These are phyloP conservation scores for Coemansia javaensis DNA, from an alignment of 192 early-diverging fungal species.

Conservation along the genomic window DNA sequence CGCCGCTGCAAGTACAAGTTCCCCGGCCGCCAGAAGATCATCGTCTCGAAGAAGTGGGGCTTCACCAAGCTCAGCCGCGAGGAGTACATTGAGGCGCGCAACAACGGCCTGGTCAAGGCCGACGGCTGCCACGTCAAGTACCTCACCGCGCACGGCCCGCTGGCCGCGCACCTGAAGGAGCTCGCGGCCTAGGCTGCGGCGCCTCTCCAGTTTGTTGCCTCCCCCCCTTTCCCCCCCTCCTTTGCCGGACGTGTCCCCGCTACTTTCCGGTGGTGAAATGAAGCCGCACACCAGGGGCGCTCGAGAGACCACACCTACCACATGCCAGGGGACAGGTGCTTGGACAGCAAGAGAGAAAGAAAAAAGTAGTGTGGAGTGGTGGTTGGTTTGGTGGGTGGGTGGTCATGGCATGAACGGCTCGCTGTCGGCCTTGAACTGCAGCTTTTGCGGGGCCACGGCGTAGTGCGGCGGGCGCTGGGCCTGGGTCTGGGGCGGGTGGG, in stretches of 20 bases:
- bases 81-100: conserved; percentile 77
- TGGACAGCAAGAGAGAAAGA: conserved; percentile 5
- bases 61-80: conserved; percentile 96
- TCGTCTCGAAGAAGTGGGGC: conserved; percentile 99
- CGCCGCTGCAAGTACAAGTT: conserved; percentile 99
- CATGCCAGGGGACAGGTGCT: background rate
- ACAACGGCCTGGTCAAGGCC: conserved; percentile 72
- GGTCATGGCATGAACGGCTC: conserved; percentile 27
- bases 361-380: conserved; percentile 10
- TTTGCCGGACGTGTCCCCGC: background rate
- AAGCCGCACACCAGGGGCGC: too few species aligned
- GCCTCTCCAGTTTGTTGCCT: background rate
- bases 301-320: too few species aligned
- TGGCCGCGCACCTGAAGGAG: conserved; percentile 52
- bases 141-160: conserved; percentile 71
- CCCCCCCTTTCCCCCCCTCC: background rate
- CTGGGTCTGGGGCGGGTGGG: conserved; percentile 7
- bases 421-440: conserved; percentile 42
- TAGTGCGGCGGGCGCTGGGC: conserved; percentile 5
- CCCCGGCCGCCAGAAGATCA: conserved; percentile 97
- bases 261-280: too few species aligned
- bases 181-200: conserved; percentile 11
- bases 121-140: conserved; percentile 96
- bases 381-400: too few species aligned
- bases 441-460: conserved; percentile 37